Percentiles rank a stretch among this genome's conserved stretches.
Evolutionary conservation across 176 grass and related monocot species (phyloP).

Genomic region (Stipa capillata): DNA sequence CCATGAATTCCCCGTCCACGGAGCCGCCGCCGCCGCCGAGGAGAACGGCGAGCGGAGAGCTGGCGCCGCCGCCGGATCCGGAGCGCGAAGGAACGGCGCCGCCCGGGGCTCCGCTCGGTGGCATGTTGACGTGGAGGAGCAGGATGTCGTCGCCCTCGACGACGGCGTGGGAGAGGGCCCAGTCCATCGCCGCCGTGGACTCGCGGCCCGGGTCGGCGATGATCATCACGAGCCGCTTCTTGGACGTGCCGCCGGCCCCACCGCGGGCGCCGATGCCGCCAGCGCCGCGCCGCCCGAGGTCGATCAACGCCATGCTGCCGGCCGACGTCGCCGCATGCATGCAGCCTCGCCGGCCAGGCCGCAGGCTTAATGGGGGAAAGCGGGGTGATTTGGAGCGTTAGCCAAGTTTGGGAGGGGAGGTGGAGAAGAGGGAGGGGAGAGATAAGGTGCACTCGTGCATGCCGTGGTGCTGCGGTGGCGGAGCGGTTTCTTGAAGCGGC

Average conservation of each 20-base stretch:
- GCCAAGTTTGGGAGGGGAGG: conserved; percentile 21
- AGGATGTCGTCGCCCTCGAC: conserved; percentile 66
- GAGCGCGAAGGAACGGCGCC: conserved; percentile 6
- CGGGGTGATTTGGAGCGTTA: conserved; percentile 3
- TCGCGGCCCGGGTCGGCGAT: conserved; percentile 65
- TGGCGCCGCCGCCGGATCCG: not conserved
- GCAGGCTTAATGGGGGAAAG: conserved; percentile 4
- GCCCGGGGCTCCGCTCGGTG: conserved; percentile 12
- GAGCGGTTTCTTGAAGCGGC: not conserved
- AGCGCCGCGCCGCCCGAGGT: not conserved
- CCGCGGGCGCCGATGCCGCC: not conserved
- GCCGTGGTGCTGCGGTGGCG: not conserved
- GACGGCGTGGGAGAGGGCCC: conserved; percentile 70
- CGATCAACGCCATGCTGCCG: conserved; percentile 30
- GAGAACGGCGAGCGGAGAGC: conserved; percentile 24
- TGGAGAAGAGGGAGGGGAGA: not conserved
- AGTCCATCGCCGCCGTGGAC: conserved; percentile 66
- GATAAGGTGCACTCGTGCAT: not conserved
- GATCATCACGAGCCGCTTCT: conserved; percentile 62
- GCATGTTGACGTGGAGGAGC: conserved; percentile 73
- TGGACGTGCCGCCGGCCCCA: not conserved
- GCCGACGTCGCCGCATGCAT: conserved; percentile 32
- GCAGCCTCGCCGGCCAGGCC: conserved; percentile 32
- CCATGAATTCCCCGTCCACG: conserved; percentile 51
- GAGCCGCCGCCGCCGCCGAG: not conserved